Conservation (phyloP, 768 basidiomycete species). For the Albatrellus ellisii region DNA sequence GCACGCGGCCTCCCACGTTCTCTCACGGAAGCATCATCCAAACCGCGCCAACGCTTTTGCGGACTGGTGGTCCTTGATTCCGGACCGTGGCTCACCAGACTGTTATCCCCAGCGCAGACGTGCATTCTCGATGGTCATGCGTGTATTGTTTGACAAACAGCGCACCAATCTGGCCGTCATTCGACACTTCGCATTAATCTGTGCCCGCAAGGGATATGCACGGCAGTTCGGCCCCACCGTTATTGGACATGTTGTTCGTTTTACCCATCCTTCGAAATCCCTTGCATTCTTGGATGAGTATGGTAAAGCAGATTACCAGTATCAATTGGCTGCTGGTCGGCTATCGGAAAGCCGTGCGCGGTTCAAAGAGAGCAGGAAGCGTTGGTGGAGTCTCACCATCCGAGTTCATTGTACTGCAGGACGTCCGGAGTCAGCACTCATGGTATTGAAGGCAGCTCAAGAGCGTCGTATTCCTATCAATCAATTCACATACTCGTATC, state of each 20-base stretch:
- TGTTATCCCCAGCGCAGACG: too few species aligned
- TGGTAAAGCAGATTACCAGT: conserved; percentile 17
- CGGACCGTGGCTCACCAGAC: too few species aligned
- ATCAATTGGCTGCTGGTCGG: too few species aligned
- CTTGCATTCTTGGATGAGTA: conserved; percentile 26
- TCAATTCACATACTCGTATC: conserved; percentile 22
- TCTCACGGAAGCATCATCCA: conserved; percentile 13
- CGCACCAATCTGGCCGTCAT: conserved; percentile 26
- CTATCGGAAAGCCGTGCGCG: background rate
- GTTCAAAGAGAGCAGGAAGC: conserved; percentile 3
- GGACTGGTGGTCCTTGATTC: conserved; percentile 32
- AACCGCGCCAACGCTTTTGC: conserved; percentile 17
- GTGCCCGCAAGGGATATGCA: conserved; percentile 35
- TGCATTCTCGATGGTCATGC: too few species aligned
- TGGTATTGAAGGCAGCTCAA: conserved; percentile 27
- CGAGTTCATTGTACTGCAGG: conserved; percentile 26
- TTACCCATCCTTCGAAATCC: conserved; percentile 23
- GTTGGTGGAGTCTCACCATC: conserved; percentile 27
- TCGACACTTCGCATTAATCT: conserved; percentile 29
- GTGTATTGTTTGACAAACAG: conserved; percentile 14
- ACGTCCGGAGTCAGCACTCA: conserved; percentile 28
- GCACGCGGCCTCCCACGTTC: conserved; percentile 22
- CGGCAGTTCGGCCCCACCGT: conserved; percentile 5
- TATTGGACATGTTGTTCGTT: conserved; percentile 30
- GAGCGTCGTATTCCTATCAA: conserved; percentile 21